These are phyloP conservation scores for Metarhizium guizhouense DNA, from an alignment of 2,329 filamentous ascomycete species.

Conservation along the genomic window DNA sequence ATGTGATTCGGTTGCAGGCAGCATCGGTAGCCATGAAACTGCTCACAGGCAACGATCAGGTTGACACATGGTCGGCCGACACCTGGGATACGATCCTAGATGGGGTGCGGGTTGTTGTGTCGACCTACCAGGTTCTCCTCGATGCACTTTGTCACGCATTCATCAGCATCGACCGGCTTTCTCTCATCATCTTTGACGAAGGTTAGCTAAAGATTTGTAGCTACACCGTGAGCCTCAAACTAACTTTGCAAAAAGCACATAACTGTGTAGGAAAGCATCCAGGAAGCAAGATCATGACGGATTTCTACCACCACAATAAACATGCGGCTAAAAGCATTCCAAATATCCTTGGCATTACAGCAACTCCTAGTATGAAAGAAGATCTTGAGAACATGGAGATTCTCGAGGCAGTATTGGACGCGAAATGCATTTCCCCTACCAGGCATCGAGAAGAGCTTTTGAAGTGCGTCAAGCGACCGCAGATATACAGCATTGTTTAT, in stretches of 20 bases:
- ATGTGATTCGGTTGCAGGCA: conserved; percentile 51
- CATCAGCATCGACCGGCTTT: conserved; percentile 52
- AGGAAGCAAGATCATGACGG: conserved; percentile 61
- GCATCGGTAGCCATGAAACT: conserved; percentile 49
- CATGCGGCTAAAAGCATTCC: conserved; percentile 37
- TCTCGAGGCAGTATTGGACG: conserved; percentile 63
- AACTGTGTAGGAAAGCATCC: conserved; percentile 58
- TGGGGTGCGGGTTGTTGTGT: conserved; percentile 64
- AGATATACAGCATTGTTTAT: conserved; percentile 33
- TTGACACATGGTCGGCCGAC: conserved; percentile 62
- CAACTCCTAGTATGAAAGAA: conserved; percentile 63
- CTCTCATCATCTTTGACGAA: conserved; percentile 76
- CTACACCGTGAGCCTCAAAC: background rate
- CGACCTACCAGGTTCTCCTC: conserved; percentile 64
- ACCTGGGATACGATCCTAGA: conserved; percentile 60
- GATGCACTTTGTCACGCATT: conserved; percentile 72
- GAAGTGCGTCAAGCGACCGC: conserved; percentile 58
- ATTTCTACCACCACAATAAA: conserved; percentile 54
- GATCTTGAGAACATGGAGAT: conserved; percentile 43
- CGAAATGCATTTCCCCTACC: conserved; percentile 60
- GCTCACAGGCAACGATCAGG: conserved; percentile 58
- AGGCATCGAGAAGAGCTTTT: conserved; percentile 61
- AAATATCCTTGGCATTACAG: conserved; percentile 68
- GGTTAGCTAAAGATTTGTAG: conserved; percentile 34
- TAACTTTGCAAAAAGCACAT: conserved; percentile 46